phyloP scores from a whole-genome alignment of 441 rosid species.

The Arabidopsis lyrata region DNA sequence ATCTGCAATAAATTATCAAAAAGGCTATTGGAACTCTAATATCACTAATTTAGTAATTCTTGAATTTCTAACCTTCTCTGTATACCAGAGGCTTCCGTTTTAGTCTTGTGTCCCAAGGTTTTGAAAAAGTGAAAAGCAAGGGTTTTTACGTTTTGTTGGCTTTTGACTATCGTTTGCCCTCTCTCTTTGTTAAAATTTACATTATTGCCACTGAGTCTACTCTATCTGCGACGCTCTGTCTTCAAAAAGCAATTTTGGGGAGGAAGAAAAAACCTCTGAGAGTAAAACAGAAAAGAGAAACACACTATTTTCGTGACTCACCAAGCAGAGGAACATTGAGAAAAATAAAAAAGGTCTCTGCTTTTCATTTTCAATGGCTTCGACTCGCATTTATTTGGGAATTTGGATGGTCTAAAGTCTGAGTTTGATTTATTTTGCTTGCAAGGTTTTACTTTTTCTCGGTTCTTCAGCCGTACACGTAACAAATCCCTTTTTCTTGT shows the following conservation, averaged over 20 bases:
- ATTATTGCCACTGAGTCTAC: slow-evolving; percentile 17
- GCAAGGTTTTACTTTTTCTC: background rate
- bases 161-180: slow-evolving; percentile 3
- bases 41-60: background rate
- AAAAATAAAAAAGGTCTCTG: background rate
- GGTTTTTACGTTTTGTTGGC: slow-evolving; percentile 6
- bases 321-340: background rate
- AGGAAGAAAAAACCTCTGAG: too few relatives aligned
- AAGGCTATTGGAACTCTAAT: background rate
- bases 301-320: background rate
- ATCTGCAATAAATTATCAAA: background rate
- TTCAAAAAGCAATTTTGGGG: background rate
- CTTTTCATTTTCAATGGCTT: background rate
- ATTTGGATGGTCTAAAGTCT: background rate
- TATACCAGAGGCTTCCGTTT: slow-evolving; percentile 16
- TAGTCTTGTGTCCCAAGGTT: slow-evolving; percentile 12
- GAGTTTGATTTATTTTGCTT: background rate
- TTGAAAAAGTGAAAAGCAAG: background rate
- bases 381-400: background rate
- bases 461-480: slow-evolving; percentile 1
- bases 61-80: background rate
- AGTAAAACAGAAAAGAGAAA: background rate
- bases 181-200: background rate
- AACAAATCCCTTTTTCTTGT: background rate
- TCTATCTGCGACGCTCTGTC: background rate